phyloP scores from a whole-genome alignment of 2,329 filamentous ascomycete species.

The Exserohilum rostratum region DNA sequence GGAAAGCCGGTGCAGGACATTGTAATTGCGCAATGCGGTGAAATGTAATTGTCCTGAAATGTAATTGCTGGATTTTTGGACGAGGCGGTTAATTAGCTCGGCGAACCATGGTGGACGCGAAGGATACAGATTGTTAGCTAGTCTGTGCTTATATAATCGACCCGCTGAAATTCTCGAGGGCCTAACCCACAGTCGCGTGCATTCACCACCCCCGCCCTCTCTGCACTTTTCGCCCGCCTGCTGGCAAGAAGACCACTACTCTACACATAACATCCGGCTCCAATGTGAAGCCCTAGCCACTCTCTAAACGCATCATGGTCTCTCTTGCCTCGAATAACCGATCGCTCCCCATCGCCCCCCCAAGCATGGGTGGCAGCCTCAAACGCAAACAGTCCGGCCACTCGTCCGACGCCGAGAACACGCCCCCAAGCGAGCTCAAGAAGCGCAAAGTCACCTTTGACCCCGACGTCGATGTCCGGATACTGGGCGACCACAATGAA shows the following conservation, averaged over 20 bases:
- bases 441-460: constrained; percentile 57
- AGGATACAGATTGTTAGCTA: neutral
- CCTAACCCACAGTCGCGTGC: constrained; percentile 21
- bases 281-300: constrained; percentile 36
- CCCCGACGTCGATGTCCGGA: constrained; percentile 54
- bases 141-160: constrained; percentile 17
- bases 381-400: constrained; percentile 46
- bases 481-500: constrained; percentile 53
- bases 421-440: constrained; percentile 48
- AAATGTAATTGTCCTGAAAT: constrained; percentile 69
- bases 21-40: constrained; percentile 83
- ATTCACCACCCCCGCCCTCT: constrained; percentile 19
- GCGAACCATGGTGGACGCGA: constrained; percentile 1
- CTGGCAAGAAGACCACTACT: constrained; percentile 2
- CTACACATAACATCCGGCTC: constrained; percentile 12
- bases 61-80: neutral
- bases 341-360: constrained; percentile 35
- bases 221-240: constrained; percentile 16
- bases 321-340: constrained; percentile 45
- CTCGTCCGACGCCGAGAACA: constrained; percentile 41
- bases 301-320: constrained; percentile 39
- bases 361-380: constrained; percentile 42
- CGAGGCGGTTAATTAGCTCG: neutral
- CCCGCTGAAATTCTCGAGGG: constrained; percentile 18
- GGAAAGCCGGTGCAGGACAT: constrained; percentile 88